Conservation (phyloP, 768 basidiomycete species). For the Neoboletus subvelutipes region DNA sequence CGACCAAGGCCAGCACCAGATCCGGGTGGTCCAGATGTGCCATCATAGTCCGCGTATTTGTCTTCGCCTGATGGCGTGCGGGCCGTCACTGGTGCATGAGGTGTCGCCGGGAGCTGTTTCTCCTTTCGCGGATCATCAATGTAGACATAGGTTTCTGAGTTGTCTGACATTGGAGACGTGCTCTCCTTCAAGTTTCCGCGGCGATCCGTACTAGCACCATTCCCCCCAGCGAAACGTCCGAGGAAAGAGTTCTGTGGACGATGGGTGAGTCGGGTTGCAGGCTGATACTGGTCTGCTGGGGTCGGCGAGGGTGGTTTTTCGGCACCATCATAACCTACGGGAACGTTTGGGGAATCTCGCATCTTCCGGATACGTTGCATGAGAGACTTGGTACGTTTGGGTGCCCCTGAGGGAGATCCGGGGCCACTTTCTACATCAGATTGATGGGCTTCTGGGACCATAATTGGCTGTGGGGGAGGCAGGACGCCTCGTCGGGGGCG, state of each 20-base stretch:
- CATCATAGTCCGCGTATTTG: conserved; percentile 52
- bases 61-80: conserved; percentile 32
- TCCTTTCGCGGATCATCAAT: conserved; percentile 52
- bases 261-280: conserved; percentile 56
- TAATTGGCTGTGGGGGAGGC: conserved; percentile 84
- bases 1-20: conserved; percentile 53
- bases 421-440: conserved; percentile 36
- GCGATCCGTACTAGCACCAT: conserved; percentile 29
- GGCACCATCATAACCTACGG: conserved; percentile 48
- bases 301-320: conserved; percentile 48
- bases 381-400: conserved; percentile 76
- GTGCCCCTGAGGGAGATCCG: conserved; percentile 45
- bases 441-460: conserved; percentile 56
- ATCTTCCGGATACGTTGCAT: conserved; percentile 89
- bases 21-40: conserved; percentile 35
- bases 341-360: conserved; percentile 83
- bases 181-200: conserved; percentile 38
- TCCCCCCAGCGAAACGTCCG: conserved; percentile 59
- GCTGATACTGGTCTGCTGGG: conserved; percentile 30
- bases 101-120: conserved; percentile 54
- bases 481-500: conserved; percentile 50
- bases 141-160: conserved; percentile 61
- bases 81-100: conserved; percentile 27
- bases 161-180: conserved; percentile 31
- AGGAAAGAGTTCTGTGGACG: conserved; percentile 73